A percentile compares a stretch with the other conserved stretches of the same genome.
These are phyloP conservation scores for Botrytis aclada DNA, from an alignment of 2,329 filamentous ascomycete species.

Conservation along the genomic window DNA sequence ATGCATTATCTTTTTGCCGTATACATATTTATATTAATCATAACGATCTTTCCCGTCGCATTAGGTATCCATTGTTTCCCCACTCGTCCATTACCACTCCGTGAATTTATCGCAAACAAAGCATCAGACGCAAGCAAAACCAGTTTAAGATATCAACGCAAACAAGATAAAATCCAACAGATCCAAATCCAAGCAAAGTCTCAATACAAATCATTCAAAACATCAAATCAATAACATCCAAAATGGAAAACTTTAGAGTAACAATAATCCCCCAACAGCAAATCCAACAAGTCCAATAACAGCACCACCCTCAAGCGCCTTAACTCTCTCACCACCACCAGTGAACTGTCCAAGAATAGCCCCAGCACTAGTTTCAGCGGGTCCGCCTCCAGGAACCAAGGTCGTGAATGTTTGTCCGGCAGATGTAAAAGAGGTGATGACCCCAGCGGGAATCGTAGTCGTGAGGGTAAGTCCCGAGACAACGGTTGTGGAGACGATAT, in stretches of 20 bases:
- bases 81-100: background rate
- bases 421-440: background rate
- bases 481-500: background rate
- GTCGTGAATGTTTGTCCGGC: slow-evolving; percentile 5
- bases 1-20: background rate
- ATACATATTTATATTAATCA: background rate
- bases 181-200: slow-evolving; percentile 15
- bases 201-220: background rate
- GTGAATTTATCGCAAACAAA: background rate
- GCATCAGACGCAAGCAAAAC: background rate
- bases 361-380: background rate
- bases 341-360: background rate
- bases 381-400: background rate
- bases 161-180: background rate
- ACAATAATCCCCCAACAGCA: slow-evolving; percentile 14
- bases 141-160: background rate
- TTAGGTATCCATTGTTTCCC: background rate
- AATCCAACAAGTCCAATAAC: slow-evolving; percentile 15
- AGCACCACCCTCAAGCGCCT: background rate
- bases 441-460: background rate
- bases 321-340: background rate
- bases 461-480: background rate
- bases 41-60: background rate
- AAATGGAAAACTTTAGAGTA: slow-evolving; percentile 11
- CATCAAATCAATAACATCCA: background rate